Evolutionary conservation across 2,329 filamentous ascomycete species (phyloP), one percentile per base, ranked within the genome.

Genomic region (Colletotrichum tropicicola): DNA sequence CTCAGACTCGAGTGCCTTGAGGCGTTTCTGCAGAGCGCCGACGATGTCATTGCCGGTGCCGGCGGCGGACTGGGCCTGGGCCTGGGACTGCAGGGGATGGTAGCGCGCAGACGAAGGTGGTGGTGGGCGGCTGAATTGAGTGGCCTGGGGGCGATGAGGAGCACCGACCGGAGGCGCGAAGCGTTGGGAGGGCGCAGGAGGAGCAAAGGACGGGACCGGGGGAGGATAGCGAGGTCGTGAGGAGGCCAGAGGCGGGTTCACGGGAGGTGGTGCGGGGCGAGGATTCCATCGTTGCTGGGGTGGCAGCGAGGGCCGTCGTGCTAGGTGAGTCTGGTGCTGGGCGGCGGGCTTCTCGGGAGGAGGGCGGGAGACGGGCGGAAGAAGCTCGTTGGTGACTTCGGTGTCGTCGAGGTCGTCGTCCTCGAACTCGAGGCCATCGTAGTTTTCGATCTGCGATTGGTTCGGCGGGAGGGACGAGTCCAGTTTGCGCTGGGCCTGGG

Each of bases 331-430:
- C 25, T 73, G 72, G 23, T 75, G 74, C 15, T 76, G 73, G 43
- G 75, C 74, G n/a, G 77, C 68, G 2, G 77, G 73, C 25, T 76
- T 76, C 61, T 81, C 78, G 55, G 75, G 68, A 35, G 75, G 69
- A 3, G 75, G 78, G 21, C 74, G 71, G 27, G 78, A 74, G 10
- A 79, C 71, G 15, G 80, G 77, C 17, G 78, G 74, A 3, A 80
- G 77, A n/a, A 75, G 78, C 32, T 82, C 79, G 68, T 87, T 83
- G 15, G 81, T 82, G 37, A 90, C 84, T 43, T 87, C 81, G 7
- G 85, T 81, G 67, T 87, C 85, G 70, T 89, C 87, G 47, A 89
- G 77, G 54, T 87, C 85, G 59, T 87, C 85, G 43, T 87, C 85
- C 39, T 87, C 84, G 57, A 84, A 79, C 70, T 80, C 80, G n/a